Evolutionary conservation across 2,329 filamentous ascomycete species (phyloP), one percentile per base, ranked within the genome.

Genomic region (Stemphylium lycopersici): DNA sequence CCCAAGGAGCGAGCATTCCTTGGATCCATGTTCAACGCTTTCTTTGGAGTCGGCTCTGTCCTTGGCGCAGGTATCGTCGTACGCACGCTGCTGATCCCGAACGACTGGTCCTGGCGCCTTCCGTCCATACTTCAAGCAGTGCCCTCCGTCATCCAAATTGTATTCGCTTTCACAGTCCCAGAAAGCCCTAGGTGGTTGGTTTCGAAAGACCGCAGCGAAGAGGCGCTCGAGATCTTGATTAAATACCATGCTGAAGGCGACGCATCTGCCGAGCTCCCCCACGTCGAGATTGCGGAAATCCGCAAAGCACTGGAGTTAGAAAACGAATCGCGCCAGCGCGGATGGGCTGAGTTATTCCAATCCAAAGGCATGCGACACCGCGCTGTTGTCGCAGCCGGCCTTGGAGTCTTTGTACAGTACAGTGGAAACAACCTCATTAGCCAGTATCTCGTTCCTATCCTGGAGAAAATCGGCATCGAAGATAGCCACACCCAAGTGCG

Each of bases 101-200:
- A 73, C 58, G 78, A 88, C 64, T 89, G 87, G 87, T 85, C 84
- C 2, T 90, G 87, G 87, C 80, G 86, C 44, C 84, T 83, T 33
- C 86, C 88, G 45, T 84, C 84, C 7, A 77, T 89, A n/a, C 76
- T 89, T 11, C 87, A 90, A 75, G 80, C 83, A 29, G 68, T 84
- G 0, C 86, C 86, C 0, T 87, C 87, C 0, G 56, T 86, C 3
- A 77, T 89, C 50, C 87, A 89, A 74, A 77, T 90, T 26, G 49
- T 73, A 3, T 87, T 87, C 61, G 85, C 90, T 66, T 89, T 84
- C 33, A 64, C 74, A 0, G 69, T 89, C 3, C 87, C 87, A 3
- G 87, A 90, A 72, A 86, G 83, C 1, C 87, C 87, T 0, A 80
- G 87, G 48, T 90, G 82, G 77, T 82, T 90, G 11, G 79, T 88